Evolutionary conservation across 2,329 filamentous ascomycete genomes (phyloP).

Genomic region (Fusarium sp.): DNA sequence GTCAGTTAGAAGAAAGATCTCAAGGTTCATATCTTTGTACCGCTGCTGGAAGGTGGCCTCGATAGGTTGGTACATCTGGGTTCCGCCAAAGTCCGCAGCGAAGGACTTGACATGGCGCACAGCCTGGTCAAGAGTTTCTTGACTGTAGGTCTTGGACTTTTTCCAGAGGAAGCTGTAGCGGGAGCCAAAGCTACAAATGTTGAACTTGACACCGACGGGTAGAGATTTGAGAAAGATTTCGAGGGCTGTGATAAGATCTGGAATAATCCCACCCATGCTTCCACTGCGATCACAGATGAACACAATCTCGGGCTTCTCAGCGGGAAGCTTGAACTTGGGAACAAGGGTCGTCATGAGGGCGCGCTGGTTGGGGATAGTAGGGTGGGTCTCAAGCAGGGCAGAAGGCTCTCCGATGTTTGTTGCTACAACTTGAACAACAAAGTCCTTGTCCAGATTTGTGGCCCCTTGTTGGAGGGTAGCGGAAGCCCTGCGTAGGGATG

Average conservation of each 20-base stretch:
- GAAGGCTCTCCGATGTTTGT: conserved; percentile 73
- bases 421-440: conserved; percentile 75
- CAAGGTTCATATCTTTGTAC: conserved; percentile 63
- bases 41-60: conserved; percentile 60
- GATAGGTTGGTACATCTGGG: conserved; percentile 66
- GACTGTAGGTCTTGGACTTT: conserved; percentile 63
- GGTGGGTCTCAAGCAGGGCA: conserved; percentile 78
- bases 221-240: conserved; percentile 77
- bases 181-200: conserved; percentile 78
- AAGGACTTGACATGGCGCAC: conserved; percentile 60
- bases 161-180: conserved; percentile 63
- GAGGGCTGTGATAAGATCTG: conserved; percentile 69
- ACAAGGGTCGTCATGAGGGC: conserved; percentile 81
- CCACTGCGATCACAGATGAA: conserved; percentile 82
- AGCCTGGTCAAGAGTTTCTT: conserved; percentile 61
- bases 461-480: conserved; percentile 71
- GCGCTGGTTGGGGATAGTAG: conserved; percentile 71
- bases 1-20: conserved; percentile 71
- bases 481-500: conserved; percentile 72
- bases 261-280: conserved; percentile 72
- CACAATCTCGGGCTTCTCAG: conserved; percentile 73
- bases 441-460: conserved; percentile 73
- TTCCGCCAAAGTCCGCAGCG: conserved; percentile 66
- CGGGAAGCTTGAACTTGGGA: conserved; percentile 76
- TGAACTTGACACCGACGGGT: conserved; percentile 76